Percentiles rank a stretch among this genome's conserved stretches.
Evolutionary conservation across 208 protist genomes (phyloP).

Genomic region (Acanthamoeba lenticulata): DNA sequence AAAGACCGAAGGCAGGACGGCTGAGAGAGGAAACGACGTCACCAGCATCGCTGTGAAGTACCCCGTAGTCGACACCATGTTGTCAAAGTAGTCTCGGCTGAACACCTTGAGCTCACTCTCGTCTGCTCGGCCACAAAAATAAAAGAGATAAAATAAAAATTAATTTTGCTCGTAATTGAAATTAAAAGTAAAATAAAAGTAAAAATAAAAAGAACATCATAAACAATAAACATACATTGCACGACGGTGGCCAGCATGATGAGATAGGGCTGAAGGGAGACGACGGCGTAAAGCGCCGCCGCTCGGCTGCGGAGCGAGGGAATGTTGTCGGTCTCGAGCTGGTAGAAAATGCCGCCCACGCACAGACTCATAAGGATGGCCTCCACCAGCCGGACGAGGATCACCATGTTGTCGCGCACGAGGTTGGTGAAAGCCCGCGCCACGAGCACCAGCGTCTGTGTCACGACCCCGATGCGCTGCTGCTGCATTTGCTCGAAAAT

Average conservation of each 20-base stretch:
- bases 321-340: background rate
- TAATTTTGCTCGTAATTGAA: too few species aligned
- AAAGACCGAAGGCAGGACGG: background rate
- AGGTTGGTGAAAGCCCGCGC: background rate
- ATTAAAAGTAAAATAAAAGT: too few species aligned
- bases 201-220: too few species aligned
- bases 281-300: background rate
- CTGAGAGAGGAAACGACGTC: background rate
- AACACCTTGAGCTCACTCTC: constrained; percentile 18
- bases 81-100: background rate
- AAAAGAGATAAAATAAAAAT: too few species aligned
- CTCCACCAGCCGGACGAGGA: background rate
- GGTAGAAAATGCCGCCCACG: background rate
- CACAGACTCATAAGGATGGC: background rate
- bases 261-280: background rate
- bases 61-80: background rate
- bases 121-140: background rate
- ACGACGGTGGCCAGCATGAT: constrained; percentile 6
- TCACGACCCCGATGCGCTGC: background rate
- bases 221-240: background rate
- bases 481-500: constrained; percentile 17
- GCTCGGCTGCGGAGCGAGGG: background rate
- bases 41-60: background rate
- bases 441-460: background rate
- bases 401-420: constrained; percentile 29